Base-by-base conservation (phyloP, 805 yeast genomes). In the Lipomyces kockii region DNA sequence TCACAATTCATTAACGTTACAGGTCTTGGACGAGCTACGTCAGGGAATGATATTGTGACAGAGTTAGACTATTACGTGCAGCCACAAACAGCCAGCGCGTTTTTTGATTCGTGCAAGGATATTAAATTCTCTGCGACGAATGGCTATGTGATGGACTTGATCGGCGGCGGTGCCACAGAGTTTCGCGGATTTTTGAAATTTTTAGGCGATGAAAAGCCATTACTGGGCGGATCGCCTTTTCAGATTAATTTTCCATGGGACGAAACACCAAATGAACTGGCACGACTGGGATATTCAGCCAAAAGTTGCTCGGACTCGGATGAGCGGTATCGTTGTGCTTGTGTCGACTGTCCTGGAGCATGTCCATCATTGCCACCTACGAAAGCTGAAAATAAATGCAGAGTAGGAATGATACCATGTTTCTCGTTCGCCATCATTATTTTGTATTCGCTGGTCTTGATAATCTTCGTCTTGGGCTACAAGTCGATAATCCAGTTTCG, bases 121-220 rank as follows among this genome's bases (percentile, higher is more conserved):
- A 89, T 94, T 76, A 92, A 94, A 79, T 93, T 95, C 77, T 87
- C 94, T 2, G 97, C 97, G 7, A 92, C 98, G 2, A 94, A 93
- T 78, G 97, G 98, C 1, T 91, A 85, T 74, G 98, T 97, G 9
- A 92, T 94, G 98, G 98, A 94, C 76, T 82, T 94, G 53, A 88
- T 94, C 54, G 99, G 99, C 7, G 99, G 99, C n/a, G 98, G 98
- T 1, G 98, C 98, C 1, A 84, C 82, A 63, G 85, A 87, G 73
- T 90, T 86, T 77, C 73, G 81, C 39, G 86, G 86, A 63, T 94
- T 94, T 76, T 80, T 94, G 72, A 90, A 92, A 78, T 95, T 94
- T 75, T 78, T 95, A 61, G 98, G 98, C 12, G 98, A 94, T 76
- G 96, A 92, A 73, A 93, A 94, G 77, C 98, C 98, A 0, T 72